Evolutionary conservation across 495 filamentous ascomycete genomes (phyloP), one percentile per base, ranked within the genome.

Genomic region (Melanomma pulvis-pyrius): DNA sequence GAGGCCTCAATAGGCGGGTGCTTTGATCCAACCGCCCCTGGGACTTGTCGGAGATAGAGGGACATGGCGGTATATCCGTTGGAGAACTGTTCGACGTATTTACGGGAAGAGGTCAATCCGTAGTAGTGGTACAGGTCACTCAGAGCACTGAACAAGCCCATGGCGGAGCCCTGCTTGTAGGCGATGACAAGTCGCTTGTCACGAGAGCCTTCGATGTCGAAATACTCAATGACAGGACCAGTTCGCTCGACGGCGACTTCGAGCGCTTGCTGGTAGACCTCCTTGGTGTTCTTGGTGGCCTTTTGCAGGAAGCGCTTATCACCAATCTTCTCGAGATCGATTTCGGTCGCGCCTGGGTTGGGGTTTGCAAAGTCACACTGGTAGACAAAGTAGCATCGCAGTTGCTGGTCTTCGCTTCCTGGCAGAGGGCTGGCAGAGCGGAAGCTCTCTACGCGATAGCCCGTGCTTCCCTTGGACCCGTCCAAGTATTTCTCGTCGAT

Each of bases 61-160:
- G 92, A 97, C 81, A 98, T 93, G 68, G 97, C 90, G 15, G 91
- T 94, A 75, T 97, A 94, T 55, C 94, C 94, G 76, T 98, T 98
- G 71, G 93, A 96, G 81, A 98, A 98, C 78, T 98, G 93, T 79
- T 98, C 75, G 26, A 98, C 90, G 72, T 98, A 98, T 80, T 98
- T 98, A 56, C 94, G 86, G 1, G 94, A 92, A 75, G 91, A 96
- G 1, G 94, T 98, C 53, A 97, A 85, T 25, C 96, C 96, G 74
- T 98, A 98, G 82, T 97, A 97, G 80, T 98, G 94, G 78, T 98
- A 98, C 24, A 98, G 82, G 76, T 98, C 96, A 63, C 91, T 96
- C 59, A 98, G 78, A 24, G 94, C 92, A 68, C 92, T 96, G 81
- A 98, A 98, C 70, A 98, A 79, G 41, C 94, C 96, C 77, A 92